Base-by-base conservation (phyloP, 495 filamentous ascomycete species). In the Platismatia glauca region DNA sequence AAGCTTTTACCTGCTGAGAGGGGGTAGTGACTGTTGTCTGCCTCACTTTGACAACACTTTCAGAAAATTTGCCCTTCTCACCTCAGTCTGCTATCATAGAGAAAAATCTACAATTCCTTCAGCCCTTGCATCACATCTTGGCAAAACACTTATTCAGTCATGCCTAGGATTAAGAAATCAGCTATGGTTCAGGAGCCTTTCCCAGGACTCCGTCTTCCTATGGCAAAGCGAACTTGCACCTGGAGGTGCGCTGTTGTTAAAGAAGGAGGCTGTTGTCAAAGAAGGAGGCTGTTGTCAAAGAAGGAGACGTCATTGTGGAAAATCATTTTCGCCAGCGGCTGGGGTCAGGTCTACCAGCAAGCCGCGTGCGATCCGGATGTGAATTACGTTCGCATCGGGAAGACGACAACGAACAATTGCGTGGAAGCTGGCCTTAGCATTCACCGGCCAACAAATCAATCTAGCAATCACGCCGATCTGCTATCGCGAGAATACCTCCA, bases 401-500 rank as follows among this genome's bases (percentile, higher is more conserved):
- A 44, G 12, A 35, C 16, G 12, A 57, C 7, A 7, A 2, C 13
- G 27, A 6, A 33, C 24, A 11, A 29, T 43, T 27, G 2, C 6
- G 16, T 22, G 52, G 12, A 27, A 1, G 27, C 59, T 63, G 0
- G 41, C 60, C 4, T 20, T 60, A 13, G 56, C 64, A 0, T 27
- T 38, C 27, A 63, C 56, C 44, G 56, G 29, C 41, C 55, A 39
- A 16, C 55, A 63, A 38, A 13, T 63, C 12, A 46, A 63, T 38
- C 31, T 15, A 20, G 60, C 60, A n/a, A 24, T 56, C 3, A 50
- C 60, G 0, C 37, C 29, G 20, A 56, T 63, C 35, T 66, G 60
- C 37, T 60, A 63, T 12, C 12, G 41, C 33, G 12, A 55, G 7
- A 59, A 60, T 12, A 4, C 4, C 0, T 63, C 63, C 35, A 5